Conservation (phyloP, 192 early-diverging fungal species). For the Piromyces sp. region DNA sequence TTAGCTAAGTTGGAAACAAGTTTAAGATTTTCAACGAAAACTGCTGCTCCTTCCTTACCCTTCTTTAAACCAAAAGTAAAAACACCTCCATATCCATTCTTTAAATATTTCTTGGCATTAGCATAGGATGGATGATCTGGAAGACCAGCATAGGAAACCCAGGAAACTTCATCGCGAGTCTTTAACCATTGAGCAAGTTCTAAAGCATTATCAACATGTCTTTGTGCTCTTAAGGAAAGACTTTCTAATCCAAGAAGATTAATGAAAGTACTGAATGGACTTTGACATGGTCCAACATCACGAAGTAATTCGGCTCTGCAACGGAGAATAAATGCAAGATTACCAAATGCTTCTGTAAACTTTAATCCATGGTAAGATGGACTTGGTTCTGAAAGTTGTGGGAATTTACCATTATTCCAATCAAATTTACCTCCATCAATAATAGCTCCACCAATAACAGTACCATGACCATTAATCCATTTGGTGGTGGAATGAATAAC, state of each 20-base stretch:
- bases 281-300: constrained; percentile 67
- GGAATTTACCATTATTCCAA: constrained; percentile 80
- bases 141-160: constrained; percentile 82
- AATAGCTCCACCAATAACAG: constrained; percentile 77
- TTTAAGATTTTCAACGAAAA: constrained; percentile 64
- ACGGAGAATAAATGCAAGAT: constrained; percentile 52
- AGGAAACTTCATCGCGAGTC: constrained; percentile 51
- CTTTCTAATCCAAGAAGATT: constrained; percentile 83
- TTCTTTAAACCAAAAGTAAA: constrained; percentile 51
- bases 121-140: constrained; percentile 56
- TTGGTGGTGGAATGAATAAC: too few species aligned
- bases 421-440: constrained; percentile 73
- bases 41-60: constrained; percentile 30
- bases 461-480: constrained; percentile 84
- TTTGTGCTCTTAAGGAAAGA: constrained; percentile 68
- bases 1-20: constrained; percentile 79
- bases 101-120: constrained; percentile 67
- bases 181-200: constrained; percentile 65
- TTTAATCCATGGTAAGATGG: constrained; percentile 72
- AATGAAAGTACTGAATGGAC: constrained; percentile 81
- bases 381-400: constrained; percentile 65
- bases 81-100: constrained; percentile 70
- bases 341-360: constrained; percentile 49
- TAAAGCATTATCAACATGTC: constrained; percentile 64
- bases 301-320: constrained; percentile 68